Evolutionary conservation across 192 early-diverging fungal genomes (phyloP).

Genomic region (Coemansia sp.): DNA sequence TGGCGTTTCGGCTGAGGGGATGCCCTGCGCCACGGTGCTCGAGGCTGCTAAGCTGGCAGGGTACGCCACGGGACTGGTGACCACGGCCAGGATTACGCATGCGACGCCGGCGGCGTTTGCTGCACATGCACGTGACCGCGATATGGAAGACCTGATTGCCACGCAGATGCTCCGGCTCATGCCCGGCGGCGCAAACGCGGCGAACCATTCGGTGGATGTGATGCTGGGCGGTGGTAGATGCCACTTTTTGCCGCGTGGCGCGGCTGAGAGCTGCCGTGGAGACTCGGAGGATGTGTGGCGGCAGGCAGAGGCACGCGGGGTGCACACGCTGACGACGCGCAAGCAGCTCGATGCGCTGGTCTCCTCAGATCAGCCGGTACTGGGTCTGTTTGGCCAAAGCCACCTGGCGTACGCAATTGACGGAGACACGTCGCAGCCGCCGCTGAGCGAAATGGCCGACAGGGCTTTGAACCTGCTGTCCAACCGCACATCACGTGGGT

Average conservation of each 20-base stretch:
- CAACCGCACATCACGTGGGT: conserved; percentile 34
- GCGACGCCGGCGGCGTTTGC: conserved; percentile 61
- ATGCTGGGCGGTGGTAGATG: conserved; percentile 58
- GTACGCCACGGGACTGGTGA: conserved; percentile 55
- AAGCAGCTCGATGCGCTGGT: conserved; percentile 21
- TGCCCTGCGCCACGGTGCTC: conserved; percentile 57
- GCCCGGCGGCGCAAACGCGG: conserved; percentile 20
- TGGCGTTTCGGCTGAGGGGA: conserved; percentile 40
- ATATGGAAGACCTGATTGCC: conserved; percentile 58
- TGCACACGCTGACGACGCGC: conserved; percentile 6
- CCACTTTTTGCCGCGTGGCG: conserved; percentile 45
- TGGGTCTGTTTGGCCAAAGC: conserved; percentile 48
- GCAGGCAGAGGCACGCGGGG: conserved; percentile 15
- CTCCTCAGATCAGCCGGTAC: conserved; percentile 30
- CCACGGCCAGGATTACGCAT: conserved; percentile 60
- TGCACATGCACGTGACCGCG: conserved; percentile 52
- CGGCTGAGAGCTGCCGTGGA: conserved; percentile 32
- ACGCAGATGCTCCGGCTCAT: conserved; percentile 46
- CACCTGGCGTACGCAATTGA: conserved; percentile 59
- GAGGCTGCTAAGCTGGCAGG: conserved; percentile 57
- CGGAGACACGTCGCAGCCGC: conserved; percentile 46
- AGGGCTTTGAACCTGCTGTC: conserved; percentile 44
- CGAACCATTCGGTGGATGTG: conserved; percentile 34
- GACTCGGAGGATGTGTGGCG: conserved; percentile 44
- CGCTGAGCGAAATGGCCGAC: conserved; percentile 55